Evolutionary conservation across 2,329 filamentous ascomycete species (phyloP).

Genomic region (Claviceps pazoutovae): DNA sequence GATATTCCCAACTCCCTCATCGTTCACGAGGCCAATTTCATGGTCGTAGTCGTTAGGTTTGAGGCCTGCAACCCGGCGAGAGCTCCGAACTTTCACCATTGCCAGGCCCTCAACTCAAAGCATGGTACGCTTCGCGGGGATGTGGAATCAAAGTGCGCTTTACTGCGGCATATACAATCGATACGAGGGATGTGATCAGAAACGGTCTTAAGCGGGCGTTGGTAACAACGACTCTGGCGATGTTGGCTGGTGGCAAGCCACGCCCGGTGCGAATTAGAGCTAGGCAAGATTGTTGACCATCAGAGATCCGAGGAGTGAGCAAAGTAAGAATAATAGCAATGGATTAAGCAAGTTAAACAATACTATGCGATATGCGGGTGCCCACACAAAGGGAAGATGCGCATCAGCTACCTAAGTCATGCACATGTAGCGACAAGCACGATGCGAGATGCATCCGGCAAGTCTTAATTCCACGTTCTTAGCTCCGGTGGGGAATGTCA

Average conservation of each 20-base stretch:
- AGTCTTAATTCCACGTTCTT: background rate
- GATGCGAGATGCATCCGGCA: background rate
- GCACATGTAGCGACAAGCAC: background rate
- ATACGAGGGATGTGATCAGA: background rate
- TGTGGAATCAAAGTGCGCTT: background rate
- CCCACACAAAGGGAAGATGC: background rate
- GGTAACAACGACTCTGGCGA: background rate
- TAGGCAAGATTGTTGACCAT: no score
- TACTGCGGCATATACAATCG: background rate
- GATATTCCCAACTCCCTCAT: conserved; percentile 16
- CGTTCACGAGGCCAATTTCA: conserved; percentile 55
- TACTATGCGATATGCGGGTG: background rate
- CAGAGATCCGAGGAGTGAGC: background rate
- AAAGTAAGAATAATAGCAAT: background rate
- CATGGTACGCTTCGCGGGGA: conserved; percentile 7
- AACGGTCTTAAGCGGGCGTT: background rate
- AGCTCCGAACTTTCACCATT: conserved; percentile 28
- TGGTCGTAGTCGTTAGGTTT: conserved; percentile 54
- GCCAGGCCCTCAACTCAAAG: conserved; percentile 9
- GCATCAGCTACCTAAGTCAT: background rate
- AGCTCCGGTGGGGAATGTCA: background rate
- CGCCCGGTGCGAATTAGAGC: background rate
- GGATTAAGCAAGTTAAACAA: background rate
- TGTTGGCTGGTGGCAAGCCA: background rate
- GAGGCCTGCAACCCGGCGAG: conserved; percentile 39